phyloP scores from a whole-genome alignment of 495 filamentous ascomycete genomes.

The Astrocystis sublimbata region DNA sequence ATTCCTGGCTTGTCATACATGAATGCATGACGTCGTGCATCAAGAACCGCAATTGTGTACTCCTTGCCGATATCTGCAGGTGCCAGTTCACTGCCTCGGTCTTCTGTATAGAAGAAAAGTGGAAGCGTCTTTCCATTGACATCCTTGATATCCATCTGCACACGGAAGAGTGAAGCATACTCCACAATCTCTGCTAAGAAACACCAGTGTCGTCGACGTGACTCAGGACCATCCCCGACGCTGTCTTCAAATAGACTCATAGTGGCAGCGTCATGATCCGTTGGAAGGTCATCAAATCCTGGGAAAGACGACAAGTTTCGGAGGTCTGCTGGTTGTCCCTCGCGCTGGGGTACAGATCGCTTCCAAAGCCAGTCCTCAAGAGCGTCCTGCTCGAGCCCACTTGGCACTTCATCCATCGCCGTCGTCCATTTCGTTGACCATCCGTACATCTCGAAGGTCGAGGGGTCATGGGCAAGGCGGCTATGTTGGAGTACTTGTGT shows the following conservation, averaged over 20 bases:
- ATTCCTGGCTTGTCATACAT: conserved; percentile 26
- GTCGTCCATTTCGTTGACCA: conserved; percentile 31
- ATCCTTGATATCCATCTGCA: conserved; percentile 32
- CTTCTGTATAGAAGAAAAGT: conserved; percentile 34
- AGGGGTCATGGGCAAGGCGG: conserved; percentile 21
- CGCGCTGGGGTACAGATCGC: conserved; percentile 26
- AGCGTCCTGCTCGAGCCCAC: conserved; percentile 23
- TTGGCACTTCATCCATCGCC: conserved; percentile 24
- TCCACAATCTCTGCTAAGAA: conserved; percentile 39
- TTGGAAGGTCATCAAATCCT: conserved; percentile 30
- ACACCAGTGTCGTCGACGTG: conserved; percentile 33
- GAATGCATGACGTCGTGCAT: conserved; percentile 32
- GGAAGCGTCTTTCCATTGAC: conserved; percentile 24
- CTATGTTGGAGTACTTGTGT: conserved; percentile 6
- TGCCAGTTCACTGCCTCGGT: conserved; percentile 26
- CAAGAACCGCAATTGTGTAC: conserved; percentile 36
- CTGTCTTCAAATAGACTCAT: too few relatives aligned
- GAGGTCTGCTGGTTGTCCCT: neutral
- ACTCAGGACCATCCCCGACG: conserved; percentile 29
- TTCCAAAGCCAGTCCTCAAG: conserved; percentile 37
- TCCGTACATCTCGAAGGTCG: conserved; percentile 16
- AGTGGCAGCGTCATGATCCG: conserved; percentile 1
- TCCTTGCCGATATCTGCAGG: conserved; percentile 30
- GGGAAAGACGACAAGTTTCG: conserved; percentile 21
- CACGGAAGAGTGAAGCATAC: conserved; percentile 22